phyloP scores from a whole-genome alignment of 352 stramenopile genomes.

The Phytophthora lateralis region DNA sequence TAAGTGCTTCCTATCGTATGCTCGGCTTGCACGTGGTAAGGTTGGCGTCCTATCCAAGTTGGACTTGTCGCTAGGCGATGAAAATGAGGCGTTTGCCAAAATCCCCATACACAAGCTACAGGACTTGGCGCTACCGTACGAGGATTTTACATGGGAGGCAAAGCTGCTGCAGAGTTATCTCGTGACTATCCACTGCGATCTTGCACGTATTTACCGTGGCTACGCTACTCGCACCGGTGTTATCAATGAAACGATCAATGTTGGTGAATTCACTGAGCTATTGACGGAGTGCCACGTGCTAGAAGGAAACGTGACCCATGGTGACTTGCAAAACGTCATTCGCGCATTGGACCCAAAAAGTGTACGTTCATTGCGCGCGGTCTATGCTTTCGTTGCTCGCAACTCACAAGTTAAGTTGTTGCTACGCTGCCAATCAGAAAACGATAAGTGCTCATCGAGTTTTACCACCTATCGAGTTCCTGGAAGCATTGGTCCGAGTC shows the following conservation, averaged over 20 bases:
- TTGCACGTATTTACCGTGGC: conserved; percentile 75
- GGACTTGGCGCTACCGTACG: conserved; percentile 61
- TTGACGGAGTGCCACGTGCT: conserved; percentile 72
- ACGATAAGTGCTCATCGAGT: conserved; percentile 46
- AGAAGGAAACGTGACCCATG: conserved; percentile 47
- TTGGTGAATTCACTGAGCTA: conserved; percentile 64
- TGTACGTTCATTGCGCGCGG: conserved; percentile 16
- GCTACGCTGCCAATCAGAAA: conserved; percentile 18
- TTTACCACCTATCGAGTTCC: conserved; percentile 62
- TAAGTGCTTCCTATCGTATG: conserved; percentile 82
- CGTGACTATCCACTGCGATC: conserved; percentile 69
- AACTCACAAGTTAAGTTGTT: conserved; percentile 1
- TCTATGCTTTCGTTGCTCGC: neutral
- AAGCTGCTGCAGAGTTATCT: conserved; percentile 81
- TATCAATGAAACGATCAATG: conserved; percentile 50
- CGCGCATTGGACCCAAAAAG: conserved; percentile 54
- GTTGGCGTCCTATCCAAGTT: conserved; percentile 62
- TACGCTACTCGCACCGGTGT: conserved; percentile 54
- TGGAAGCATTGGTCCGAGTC: conserved; percentile 68
- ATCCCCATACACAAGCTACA: conserved; percentile 51
- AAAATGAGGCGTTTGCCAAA: conserved; percentile 69
- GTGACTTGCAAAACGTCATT: conserved; percentile 52
- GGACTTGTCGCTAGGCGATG: conserved; percentile 43
- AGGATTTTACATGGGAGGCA: conserved; percentile 71
- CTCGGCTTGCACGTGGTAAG: conserved; percentile 63